Conservation (phyloP, 306 rosid genomes). For the Carpinus viminea region DNA sequence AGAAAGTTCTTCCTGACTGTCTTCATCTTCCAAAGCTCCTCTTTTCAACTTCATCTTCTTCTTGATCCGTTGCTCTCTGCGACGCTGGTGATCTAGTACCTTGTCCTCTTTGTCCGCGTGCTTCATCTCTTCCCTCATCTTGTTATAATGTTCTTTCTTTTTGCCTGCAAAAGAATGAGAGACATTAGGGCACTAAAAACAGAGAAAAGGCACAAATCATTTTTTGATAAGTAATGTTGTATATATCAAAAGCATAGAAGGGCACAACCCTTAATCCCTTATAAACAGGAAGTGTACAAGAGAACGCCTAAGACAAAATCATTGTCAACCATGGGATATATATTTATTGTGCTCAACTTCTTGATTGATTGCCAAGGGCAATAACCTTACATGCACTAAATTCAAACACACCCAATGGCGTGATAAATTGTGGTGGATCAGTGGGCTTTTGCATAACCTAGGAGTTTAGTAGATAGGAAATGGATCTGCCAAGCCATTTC, state of each 20-base stretch:
- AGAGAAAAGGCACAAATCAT: background rate
- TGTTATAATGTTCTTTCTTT: conserved; percentile 67
- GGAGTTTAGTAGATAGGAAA: background rate
- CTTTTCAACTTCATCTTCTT: conserved; percentile 71
- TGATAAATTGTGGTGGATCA: background rate
- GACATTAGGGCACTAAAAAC: conserved; percentile 11
- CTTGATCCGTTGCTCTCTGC: conserved; percentile 61
- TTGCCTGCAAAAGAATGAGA: conserved; percentile 44
- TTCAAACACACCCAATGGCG: background rate
- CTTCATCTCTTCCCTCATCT: conserved; percentile 72
- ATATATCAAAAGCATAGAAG: too few relatives aligned
- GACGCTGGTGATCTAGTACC: conserved; percentile 63
- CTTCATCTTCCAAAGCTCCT: conserved; percentile 39
- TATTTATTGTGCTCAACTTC: background rate
- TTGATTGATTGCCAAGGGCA: background rate
- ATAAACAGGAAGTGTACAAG: background rate
- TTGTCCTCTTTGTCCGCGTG: conserved; percentile 82
- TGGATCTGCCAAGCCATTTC: background rate
- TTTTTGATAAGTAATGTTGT: too few relatives aligned
- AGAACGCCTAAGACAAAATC: too few relatives aligned
- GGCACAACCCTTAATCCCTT: too few relatives aligned
- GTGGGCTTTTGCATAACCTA: background rate
- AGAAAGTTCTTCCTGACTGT: conserved; percentile 36
- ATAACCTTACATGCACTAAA: background rate
- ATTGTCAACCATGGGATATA: background rate